Evolutionary conservation across 306 rosid genomes (phyloP).

Genomic region (Geum urbanum): DNA sequence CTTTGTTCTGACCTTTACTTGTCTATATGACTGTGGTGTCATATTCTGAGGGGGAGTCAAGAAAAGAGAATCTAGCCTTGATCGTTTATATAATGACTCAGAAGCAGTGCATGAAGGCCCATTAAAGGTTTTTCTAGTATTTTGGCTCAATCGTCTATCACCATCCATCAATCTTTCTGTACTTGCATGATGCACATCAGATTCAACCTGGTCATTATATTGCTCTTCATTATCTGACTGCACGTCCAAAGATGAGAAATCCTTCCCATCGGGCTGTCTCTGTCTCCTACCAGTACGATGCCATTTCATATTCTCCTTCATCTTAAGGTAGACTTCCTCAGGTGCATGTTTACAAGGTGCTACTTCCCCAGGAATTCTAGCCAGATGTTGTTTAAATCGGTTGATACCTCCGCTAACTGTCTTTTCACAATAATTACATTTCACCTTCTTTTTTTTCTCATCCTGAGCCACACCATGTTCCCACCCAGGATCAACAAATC

Average conservation of each 20-base stretch:
- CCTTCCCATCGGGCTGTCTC: constrained; percentile 62
- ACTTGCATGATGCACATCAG: constrained; percentile 47
- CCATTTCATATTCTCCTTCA: constrained; percentile 98
- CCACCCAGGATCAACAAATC: constrained; percentile 98
- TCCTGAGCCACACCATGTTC: constrained; percentile 97
- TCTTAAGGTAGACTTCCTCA: constrained; percentile 75
- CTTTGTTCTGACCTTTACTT: constrained; percentile 48
- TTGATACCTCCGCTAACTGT: constrained; percentile 95
- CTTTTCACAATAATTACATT: constrained; percentile 89
- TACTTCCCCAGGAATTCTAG: constrained; percentile 98
- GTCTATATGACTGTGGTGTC: constrained; percentile 62
- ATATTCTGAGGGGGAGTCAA: constrained; percentile 57
- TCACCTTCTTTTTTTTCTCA: constrained; percentile 95
- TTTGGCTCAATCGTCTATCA: constrained; percentile 65
- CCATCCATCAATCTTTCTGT: constrained; percentile 54
- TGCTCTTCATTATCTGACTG: constrained; percentile 74
- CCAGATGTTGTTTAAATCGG: constrained; percentile 93
- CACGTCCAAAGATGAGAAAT: constrained; percentile 50
- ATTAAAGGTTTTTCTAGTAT: constrained; percentile 45
- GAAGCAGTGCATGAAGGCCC: constrained; percentile 56
- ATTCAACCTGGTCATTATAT: constrained; percentile 61
- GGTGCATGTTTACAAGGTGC: constrained; percentile 96
- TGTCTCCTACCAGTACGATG: constrained; percentile 93
- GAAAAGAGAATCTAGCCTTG: constrained; percentile 82
- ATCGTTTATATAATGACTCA: constrained; percentile 73